These are phyloP conservation scores for Sporopachydermia lactativora DNA, from an alignment of 805 yeast genomes.

Conservation along the genomic window DNA sequence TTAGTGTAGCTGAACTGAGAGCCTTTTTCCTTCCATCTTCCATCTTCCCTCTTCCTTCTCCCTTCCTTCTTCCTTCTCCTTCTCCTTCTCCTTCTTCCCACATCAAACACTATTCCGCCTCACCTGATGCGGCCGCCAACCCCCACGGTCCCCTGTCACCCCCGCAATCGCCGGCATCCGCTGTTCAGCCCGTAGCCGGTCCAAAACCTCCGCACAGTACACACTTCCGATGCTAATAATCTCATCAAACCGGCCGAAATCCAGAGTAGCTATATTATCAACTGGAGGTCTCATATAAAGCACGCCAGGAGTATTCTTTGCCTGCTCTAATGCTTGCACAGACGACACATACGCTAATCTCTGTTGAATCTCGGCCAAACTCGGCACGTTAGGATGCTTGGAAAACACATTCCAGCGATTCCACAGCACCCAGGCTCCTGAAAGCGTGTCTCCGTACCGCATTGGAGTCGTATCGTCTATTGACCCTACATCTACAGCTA, in stretches of 20 bases:
- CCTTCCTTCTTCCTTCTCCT: background rate
- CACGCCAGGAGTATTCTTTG: constrained; percentile 75
- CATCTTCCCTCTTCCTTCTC: background rate
- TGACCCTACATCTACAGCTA: constrained; percentile 95
- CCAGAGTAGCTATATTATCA: constrained; percentile 82
- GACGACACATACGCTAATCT: constrained; percentile 90
- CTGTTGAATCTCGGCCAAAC: constrained; percentile 89
- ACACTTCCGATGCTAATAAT: constrained; percentile 67
- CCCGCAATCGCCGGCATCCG: constrained; percentile 55
- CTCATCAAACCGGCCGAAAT: constrained; percentile 84
- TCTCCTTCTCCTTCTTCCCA: background rate
- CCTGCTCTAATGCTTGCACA: constrained; percentile 82
- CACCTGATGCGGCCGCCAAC: constrained; percentile 19
- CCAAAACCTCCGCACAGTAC: constrained; percentile 50
- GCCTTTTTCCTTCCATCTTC: too few species aligned
- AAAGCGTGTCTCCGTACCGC: constrained; percentile 83
- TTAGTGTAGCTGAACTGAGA: too few species aligned
- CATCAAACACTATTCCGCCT: constrained; percentile 55
- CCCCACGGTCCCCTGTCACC: constrained; percentile 19
- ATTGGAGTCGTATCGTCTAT: constrained; percentile 83
- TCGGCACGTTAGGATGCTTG: constrained; percentile 75
- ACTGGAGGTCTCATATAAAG: constrained; percentile 88
- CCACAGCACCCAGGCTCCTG: constrained; percentile 82
- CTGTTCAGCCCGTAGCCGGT: constrained; percentile 35
- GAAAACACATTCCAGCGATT: constrained; percentile 89